These are phyloP conservation scores for Chaetomium olivaceum DNA, from an alignment of 2,329 filamentous ascomycete species.

Conservation along the genomic window DNA sequence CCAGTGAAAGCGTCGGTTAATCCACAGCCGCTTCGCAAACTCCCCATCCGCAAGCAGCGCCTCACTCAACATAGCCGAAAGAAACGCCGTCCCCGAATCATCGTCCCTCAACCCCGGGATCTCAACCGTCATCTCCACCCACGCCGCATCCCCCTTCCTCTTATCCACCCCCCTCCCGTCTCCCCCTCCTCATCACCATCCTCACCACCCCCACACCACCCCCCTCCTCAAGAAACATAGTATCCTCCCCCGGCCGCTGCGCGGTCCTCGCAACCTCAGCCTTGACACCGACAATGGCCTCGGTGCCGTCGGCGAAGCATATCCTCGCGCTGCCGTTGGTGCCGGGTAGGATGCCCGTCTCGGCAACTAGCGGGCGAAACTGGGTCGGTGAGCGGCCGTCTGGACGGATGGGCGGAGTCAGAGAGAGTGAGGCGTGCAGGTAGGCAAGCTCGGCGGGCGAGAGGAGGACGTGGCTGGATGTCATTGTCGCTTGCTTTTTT, in stretches of 20 bases:
- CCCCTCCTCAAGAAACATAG: conserved; percentile 27
- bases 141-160: conserved; percentile 58
- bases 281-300: conserved; percentile 94
- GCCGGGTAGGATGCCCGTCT: conserved; percentile 84
- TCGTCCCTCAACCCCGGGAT: conserved; percentile 90
- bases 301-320: conserved; percentile 91
- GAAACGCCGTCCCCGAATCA: conserved; percentile 82
- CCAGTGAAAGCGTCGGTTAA: conserved; percentile 94
- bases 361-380: conserved; percentile 87
- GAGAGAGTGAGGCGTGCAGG: conserved; percentile 81
- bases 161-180: conserved; percentile 43
- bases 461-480: conserved; percentile 70
- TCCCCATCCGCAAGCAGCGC: conserved; percentile 73
- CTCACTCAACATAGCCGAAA: conserved; percentile 86
- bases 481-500: conserved; percentile 47
- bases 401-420: conserved; percentile 80
- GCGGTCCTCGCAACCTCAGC: conserved; percentile 82
- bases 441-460: conserved; percentile 96
- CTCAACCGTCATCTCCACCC: conserved; percentile 90
- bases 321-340: conserved; percentile 92
- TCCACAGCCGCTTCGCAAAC: conserved; percentile 72
- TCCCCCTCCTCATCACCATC: conserved; percentile 33
- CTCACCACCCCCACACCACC: conserved; percentile 34
- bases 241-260: conserved; percentile 34
- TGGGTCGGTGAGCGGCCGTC: conserved; percentile 81